A percentile compares a stretch with the other conserved stretches of the same genome.
phyloP scores from a whole-genome alignment of 495 filamentous ascomycete species.

The Talaromyces stipitatus region DNA sequence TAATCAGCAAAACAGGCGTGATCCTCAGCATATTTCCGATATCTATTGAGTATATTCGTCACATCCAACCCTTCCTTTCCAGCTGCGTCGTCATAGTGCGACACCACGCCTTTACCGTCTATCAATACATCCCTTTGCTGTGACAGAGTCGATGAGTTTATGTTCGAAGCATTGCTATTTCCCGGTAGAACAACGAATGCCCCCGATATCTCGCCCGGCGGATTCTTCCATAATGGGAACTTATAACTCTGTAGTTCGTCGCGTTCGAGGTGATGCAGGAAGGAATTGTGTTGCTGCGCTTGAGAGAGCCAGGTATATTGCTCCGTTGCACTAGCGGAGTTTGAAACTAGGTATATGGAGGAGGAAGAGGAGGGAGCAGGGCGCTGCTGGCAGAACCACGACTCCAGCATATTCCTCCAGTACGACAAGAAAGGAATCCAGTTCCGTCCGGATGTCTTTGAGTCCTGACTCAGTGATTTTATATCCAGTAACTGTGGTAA shows the following conservation, averaged over 20 bases:
- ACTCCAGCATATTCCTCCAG: neutral
- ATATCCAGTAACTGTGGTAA: constrained; percentile 32
- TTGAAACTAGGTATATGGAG: neutral
- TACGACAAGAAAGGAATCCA: neutral
- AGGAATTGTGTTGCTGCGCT: constrained; percentile 49
- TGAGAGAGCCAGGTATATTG: constrained; percentile 9
- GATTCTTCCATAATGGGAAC: constrained; percentile 42
- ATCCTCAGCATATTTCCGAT: constrained; percentile 45
- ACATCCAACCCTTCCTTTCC: constrained; percentile 29
- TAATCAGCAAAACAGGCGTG: constrained; percentile 22
- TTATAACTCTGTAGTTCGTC: constrained; percentile 39
- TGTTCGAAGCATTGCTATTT: constrained; percentile 10
- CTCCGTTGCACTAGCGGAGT: neutral
- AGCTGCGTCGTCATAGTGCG: constrained; percentile 38
- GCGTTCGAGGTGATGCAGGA: constrained; percentile 43
- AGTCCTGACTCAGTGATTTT: constrained; percentile 1
- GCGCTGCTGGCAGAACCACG: neutral
- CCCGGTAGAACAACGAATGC: constrained; percentile 29
- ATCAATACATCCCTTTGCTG: constrained; percentile 29
- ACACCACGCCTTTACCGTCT: constrained; percentile 44
- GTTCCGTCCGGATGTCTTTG: neutral
- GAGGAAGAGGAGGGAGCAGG: too few species aligned
- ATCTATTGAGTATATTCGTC: constrained; percentile 45
- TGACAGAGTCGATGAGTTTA: neutral
- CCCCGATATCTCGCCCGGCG: constrained; percentile 32